Percentiles rank a stretch among this genome's conserved stretches.
These are phyloP conservation scores for Flaveria robusta DNA, from an alignment of 129 eudicot species.

Conservation along the genomic window DNA sequence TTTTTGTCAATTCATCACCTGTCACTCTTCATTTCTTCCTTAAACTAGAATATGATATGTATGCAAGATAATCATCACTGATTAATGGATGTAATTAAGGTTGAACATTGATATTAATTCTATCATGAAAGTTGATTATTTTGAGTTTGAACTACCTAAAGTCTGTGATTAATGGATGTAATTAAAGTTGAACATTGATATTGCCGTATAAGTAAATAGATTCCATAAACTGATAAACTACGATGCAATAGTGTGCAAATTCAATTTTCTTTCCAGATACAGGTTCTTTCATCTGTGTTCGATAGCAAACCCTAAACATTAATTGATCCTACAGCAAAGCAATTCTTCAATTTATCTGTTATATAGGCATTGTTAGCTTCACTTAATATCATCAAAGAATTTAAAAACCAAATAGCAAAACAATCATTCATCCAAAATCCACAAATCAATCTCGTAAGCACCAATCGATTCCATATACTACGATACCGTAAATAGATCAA, in stretches of 20 bases:
- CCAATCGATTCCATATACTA: no score
- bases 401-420: no score
- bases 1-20: background rate
- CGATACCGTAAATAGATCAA: slow-evolving; percentile 1
- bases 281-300: slow-evolving; percentile 46
- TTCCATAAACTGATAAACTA: no score
- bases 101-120: slow-evolving; percentile 12
- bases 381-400: no score
- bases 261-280: slow-evolving; percentile 43
- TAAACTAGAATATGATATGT: slow-evolving; percentile 17
- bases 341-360: background rate
- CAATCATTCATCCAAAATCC: background rate
- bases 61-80: slow-evolving; percentile 7
- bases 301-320: background rate
- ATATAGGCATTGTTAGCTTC: no score
- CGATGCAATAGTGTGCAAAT: slow-evolving; percentile 57
- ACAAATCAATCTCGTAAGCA: background rate
- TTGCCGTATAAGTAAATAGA: no score
- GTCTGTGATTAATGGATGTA: no score
- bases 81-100: slow-evolving; percentile 24
- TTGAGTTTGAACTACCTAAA: background rate
- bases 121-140: background rate
- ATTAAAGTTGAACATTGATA: no score
- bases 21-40: slow-evolving; percentile 9
- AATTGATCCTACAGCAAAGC: background rate